phyloP scores from a whole-genome alignment of 331 rosid species.

The Malus hybrid region DNA sequence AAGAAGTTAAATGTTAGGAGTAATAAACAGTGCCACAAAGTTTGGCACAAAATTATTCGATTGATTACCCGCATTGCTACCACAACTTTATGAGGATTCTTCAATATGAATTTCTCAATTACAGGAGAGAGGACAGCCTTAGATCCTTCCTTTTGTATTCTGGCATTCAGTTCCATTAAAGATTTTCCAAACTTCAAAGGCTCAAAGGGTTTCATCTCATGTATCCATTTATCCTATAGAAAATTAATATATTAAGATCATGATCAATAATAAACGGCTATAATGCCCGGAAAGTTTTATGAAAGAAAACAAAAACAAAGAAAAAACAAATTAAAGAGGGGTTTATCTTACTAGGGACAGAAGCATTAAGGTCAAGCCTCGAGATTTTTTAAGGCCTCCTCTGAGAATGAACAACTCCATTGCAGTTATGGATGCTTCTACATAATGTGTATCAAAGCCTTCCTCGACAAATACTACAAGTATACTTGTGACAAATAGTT shows the following conservation, averaged over 20 bases:
- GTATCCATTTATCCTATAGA: constrained; percentile 85
- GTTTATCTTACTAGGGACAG: constrained; percentile 69
- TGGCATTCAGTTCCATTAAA: constrained; percentile 67
- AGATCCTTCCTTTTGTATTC: constrained; percentile 75
- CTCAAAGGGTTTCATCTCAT: constrained; percentile 92
- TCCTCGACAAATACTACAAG: constrained; percentile 62
- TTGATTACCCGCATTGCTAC: constrained; percentile 81
- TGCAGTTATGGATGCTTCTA: constrained; percentile 97
- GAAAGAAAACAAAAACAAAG: neutral
- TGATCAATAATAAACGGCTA: neutral
- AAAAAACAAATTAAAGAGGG: constrained; percentile 1
- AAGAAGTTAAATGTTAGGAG: constrained; percentile 18
- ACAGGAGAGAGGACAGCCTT: constrained; percentile 80
- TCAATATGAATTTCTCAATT: constrained; percentile 76
- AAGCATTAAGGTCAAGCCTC: constrained; percentile 91
- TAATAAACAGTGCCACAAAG: neutral
- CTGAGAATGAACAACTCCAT: constrained; percentile 72
- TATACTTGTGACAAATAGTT: constrained; percentile 54
- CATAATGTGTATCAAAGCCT: constrained; percentile 73
- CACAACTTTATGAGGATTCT: constrained; percentile 77
- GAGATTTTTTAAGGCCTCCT: constrained; percentile 72
- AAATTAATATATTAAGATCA: neutral
- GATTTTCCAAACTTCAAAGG: constrained; percentile 86
- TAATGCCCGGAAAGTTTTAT: neutral
- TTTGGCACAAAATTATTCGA: neutral